Conservation (phyloP, 257 asterid species). For the Mitragyna speciosa region DNA sequence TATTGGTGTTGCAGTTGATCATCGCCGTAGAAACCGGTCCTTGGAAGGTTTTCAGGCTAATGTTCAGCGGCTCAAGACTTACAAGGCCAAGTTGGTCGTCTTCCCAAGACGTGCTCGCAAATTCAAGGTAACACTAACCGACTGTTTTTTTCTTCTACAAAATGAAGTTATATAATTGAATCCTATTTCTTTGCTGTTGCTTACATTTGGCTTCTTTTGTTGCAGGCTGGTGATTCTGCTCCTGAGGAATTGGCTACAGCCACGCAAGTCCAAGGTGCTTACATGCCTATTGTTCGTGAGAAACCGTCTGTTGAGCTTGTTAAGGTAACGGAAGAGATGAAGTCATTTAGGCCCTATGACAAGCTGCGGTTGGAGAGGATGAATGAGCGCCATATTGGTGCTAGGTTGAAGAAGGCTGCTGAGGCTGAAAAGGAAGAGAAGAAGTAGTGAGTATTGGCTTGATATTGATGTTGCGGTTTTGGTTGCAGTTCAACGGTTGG, state of each 20-base stretch:
- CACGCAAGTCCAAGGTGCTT: conserved; percentile 67
- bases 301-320: conserved; percentile 65
- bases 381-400: conserved; percentile 69
- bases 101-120: conserved; percentile 72
- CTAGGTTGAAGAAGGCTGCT: conserved; percentile 83
- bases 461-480: conserved; percentile 13
- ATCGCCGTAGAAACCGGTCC: conserved; percentile 63
- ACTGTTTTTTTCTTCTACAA: background rate
- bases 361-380: conserved; percentile 74
- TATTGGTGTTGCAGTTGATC: conserved; percentile 75
- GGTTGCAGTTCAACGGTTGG: conserved; percentile 17
- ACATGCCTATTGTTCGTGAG: conserved; percentile 63
- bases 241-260: conserved; percentile 71
- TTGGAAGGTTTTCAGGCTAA: conserved; percentile 71
- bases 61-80: conserved; percentile 69
- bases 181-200: background rate
- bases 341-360: conserved; percentile 68
- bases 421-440: conserved; percentile 95
- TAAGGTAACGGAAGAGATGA: conserved; percentile 65
- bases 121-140: conserved; percentile 38
- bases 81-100: conserved; percentile 73
- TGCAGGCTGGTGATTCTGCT: conserved; percentile 74
- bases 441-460: conserved; percentile 40
- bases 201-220: background rate
- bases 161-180: background rate